phyloP scores from a whole-genome alignment of 345 rosid species.

The Salix arbutifolia region DNA sequence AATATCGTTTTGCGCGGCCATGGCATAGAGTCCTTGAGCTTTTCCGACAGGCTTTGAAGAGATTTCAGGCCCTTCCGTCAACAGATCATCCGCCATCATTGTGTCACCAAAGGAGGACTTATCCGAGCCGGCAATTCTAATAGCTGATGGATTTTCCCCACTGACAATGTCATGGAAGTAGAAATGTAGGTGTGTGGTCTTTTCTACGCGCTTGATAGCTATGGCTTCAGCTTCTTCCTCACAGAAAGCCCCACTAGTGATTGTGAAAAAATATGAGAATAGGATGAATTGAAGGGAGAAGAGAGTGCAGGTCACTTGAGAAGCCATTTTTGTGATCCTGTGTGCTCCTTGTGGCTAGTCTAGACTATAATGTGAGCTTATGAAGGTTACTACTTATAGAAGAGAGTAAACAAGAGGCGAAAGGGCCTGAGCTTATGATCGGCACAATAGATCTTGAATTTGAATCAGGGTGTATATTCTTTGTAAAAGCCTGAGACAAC shows the following conservation, averaged over 20 bases:
- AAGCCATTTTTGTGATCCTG: conserved; percentile 6
- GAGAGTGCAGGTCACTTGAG: conserved; percentile 5
- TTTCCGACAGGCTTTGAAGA: conserved; percentile 36
- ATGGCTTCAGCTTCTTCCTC: conserved; percentile 28
- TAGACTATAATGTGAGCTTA: not conserved
- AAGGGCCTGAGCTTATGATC: too few relatives aligned
- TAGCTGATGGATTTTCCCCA: conserved; percentile 5
- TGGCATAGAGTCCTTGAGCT: conserved; percentile 36
- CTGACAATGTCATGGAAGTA: conserved; percentile 17
- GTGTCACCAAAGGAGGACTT: conserved; percentile 25
- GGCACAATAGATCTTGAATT: too few relatives aligned
- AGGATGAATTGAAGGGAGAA: conserved; percentile 2
- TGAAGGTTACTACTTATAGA: not conserved
- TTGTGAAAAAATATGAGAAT: conserved; percentile 10
- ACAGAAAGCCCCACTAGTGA: conserved; percentile 22
- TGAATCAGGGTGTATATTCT: too few relatives aligned
- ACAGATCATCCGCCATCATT: conserved; percentile 28
- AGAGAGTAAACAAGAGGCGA: too few relatives aligned
- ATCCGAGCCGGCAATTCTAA: conserved; percentile 14
- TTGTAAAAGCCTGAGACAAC: fast-evolving
- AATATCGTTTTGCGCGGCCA: not conserved
- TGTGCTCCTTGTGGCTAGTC: not conserved
- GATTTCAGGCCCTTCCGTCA: conserved; percentile 36
- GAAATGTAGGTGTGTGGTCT: conserved; percentile 18
- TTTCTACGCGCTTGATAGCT: conserved; percentile 19